These are phyloP conservation scores for Colletotrichum paranaense DNA, from an alignment of 2,329 filamentous ascomycete species.

Conservation along the genomic window DNA sequence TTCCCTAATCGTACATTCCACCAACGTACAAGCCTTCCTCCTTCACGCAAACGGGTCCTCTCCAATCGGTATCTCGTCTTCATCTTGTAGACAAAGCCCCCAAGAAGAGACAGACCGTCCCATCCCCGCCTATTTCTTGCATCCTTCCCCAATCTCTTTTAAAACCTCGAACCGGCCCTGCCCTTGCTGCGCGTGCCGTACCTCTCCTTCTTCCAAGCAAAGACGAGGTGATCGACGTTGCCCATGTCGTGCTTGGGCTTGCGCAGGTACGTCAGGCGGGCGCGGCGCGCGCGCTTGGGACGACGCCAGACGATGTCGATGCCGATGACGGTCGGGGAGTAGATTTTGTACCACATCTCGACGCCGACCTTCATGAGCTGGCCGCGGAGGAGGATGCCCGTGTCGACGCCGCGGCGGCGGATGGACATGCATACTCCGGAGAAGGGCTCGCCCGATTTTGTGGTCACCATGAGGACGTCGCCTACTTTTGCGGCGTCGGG, in stretches of 20 bases:
- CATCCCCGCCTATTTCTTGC: too few species aligned
- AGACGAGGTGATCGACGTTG: slow-evolving; percentile 83
- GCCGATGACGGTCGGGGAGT: slow-evolving; percentile 87
- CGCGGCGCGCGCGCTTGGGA: slow-evolving; percentile 86
- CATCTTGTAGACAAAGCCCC: neutral
- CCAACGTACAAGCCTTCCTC: neutral
- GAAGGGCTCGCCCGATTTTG: slow-evolving; percentile 85
- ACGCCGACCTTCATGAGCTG: slow-evolving; percentile 88
- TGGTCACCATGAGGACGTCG: slow-evolving; percentile 91
- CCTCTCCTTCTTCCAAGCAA: slow-evolving; percentile 59
- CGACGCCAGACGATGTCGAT: slow-evolving; percentile 94
- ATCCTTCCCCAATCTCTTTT: neutral
- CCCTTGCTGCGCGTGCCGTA: slow-evolving; percentile 47
- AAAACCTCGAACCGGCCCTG: slow-evolving; percentile 31
- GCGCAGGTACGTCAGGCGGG: slow-evolving; percentile 91
- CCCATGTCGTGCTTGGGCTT: slow-evolving; percentile 89
- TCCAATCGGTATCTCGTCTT: neutral
- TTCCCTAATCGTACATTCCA: slow-evolving; percentile 22
- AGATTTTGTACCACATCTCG: slow-evolving; percentile 98
- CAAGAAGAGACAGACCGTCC: neutral
- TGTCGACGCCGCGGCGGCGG: slow-evolving; percentile 88
- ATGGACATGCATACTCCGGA: slow-evolving; percentile 90
- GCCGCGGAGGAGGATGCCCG: slow-evolving; percentile 86
- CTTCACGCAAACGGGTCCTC: neutral
- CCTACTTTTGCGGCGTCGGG: slow-evolving; percentile 84